phyloP scores from a whole-genome alignment of 768 basidiomycete genomes.

The Leccinum pellstonianum region DNA sequence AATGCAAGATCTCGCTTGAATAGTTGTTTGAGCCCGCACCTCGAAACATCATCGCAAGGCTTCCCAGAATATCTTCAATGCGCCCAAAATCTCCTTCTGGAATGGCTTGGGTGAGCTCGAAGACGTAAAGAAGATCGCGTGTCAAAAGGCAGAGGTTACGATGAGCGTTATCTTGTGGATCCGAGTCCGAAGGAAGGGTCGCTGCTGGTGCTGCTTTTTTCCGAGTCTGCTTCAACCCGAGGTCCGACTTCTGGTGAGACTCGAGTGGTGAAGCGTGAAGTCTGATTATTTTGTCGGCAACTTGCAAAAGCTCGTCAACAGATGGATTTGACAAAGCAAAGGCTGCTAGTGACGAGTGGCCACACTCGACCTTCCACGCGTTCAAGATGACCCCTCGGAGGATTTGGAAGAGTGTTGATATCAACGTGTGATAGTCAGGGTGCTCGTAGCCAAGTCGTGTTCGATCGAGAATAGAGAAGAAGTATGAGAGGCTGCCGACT shows the following conservation, averaged over 20 bases:
- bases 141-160: conserved; percentile 29
- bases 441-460: conserved; percentile 29
- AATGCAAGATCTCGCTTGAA: conserved; percentile 18
- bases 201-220: not conserved
- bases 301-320: not conserved
- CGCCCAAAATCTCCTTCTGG: conserved; percentile 33
- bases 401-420: conserved; percentile 27
- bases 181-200: no score
- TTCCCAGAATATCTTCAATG: conserved; percentile 29
- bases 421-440: conserved; percentile 36
- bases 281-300: not conserved
- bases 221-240: not conserved
- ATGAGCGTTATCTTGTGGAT: not conserved
- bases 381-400: conserved; percentile 34
- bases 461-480: conserved; percentile 24
- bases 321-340: conserved; percentile 26
- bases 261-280: no score
- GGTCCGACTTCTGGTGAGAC: not conserved
- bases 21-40: conserved; percentile 25
- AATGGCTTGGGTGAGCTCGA: conserved; percentile 29
- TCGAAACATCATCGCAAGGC: conserved; percentile 17
- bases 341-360: conserved; percentile 3
- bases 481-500: not conserved
- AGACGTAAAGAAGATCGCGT: conserved; percentile 32
- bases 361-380: conserved; percentile 31